Conservation (phyloP, 495 filamentous ascomycete species). For the Astrocystis sublimbata region DNA sequence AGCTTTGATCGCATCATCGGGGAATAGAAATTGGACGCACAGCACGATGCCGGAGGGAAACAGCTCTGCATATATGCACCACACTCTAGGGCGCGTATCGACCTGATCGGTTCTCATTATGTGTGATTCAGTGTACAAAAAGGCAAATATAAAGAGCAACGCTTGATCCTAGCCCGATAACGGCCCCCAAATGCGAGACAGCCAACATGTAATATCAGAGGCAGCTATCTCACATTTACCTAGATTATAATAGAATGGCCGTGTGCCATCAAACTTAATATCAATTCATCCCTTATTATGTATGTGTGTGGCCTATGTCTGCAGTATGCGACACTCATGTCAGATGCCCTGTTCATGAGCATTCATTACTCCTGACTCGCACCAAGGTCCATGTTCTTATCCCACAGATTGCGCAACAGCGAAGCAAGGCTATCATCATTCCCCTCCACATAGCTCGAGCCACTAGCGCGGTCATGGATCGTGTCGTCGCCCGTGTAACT, state of each 20-base stretch:
- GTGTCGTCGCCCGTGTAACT: slow-evolving; percentile 43
- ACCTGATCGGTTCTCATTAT: slow-evolving; percentile 11
- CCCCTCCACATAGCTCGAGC: slow-evolving; percentile 43
- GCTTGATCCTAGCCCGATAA: neutral
- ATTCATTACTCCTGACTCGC: slow-evolving; percentile 1
- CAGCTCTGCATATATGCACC: neutral
- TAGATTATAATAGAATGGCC: neutral
- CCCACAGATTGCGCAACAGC: slow-evolving; percentile 55
- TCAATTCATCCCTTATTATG: too few species aligned
- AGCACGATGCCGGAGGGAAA: neutral
- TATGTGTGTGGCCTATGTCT: too few species aligned
- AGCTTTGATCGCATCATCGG: too few species aligned
- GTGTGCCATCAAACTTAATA: neutral
- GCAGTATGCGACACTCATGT: too few species aligned
- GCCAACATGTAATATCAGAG: neutral
- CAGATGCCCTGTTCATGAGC: too few species aligned
- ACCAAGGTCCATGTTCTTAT: slow-evolving; percentile 53
- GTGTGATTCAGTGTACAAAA: neutral
- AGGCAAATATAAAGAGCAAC: neutral
- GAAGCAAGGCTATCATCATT: slow-evolving; percentile 47
- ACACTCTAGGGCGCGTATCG: neutral
- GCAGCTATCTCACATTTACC: slow-evolving; percentile 2
- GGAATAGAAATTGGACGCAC: neutral
- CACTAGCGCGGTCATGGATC: slow-evolving; percentile 41
- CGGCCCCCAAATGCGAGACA: neutral